Evolutionary conservation across 768 basidiomycete genomes (phyloP).

Genomic region (Pulveroboletus ravenelii): DNA sequence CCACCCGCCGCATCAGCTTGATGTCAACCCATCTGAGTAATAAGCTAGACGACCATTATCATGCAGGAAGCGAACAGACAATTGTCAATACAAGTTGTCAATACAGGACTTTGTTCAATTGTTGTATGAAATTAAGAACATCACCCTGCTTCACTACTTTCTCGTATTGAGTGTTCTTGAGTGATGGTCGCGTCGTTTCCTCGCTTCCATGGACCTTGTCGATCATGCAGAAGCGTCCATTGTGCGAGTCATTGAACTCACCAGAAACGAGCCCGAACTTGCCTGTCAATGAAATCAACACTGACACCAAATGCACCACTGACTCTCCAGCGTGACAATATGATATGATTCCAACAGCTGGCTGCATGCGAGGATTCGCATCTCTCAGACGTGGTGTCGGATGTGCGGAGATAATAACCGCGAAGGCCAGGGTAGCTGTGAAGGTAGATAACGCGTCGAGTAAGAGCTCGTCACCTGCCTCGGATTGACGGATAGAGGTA

Average conservation of each 20-base stretch:
- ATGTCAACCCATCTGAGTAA: too few relatives aligned
- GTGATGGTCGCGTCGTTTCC: conserved; percentile 75
- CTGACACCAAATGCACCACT: conserved; percentile 86
- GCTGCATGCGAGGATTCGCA: conserved; percentile 90
- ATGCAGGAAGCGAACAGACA: too few relatives aligned
- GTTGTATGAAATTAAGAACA: conserved; percentile 80
- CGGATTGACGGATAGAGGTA: conserved; percentile 86
- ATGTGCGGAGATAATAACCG: conserved; percentile 82
- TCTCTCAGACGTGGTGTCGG: conserved; percentile 88
- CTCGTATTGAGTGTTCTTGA: conserved; percentile 86
- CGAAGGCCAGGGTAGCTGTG: conserved; percentile 83
- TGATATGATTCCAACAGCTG: conserved; percentile 90
- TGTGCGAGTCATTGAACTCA: conserved; percentile 43
- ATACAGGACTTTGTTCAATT: conserved; percentile 84
- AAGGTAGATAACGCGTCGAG: conserved; percentile 92
- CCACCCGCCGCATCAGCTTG: too few relatives aligned
- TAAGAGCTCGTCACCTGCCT: conserved; percentile 76
- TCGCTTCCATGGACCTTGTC: conserved; percentile 95
- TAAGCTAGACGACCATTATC: too few relatives aligned
- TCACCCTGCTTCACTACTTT: conserved; percentile 93
- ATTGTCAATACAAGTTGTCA: too few relatives aligned
- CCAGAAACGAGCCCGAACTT: conserved; percentile 29
- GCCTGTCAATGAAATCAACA: conserved; percentile 83
- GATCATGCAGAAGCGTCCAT: conserved; percentile 79
- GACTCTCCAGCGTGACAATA: conserved; percentile 81